A percentile compares a stretch with the other conserved stretches of the same genome.
Evolutionary conservation across 768 basidiomycete genomes (phyloP).

Genomic region (Daedalea quercina): DNA sequence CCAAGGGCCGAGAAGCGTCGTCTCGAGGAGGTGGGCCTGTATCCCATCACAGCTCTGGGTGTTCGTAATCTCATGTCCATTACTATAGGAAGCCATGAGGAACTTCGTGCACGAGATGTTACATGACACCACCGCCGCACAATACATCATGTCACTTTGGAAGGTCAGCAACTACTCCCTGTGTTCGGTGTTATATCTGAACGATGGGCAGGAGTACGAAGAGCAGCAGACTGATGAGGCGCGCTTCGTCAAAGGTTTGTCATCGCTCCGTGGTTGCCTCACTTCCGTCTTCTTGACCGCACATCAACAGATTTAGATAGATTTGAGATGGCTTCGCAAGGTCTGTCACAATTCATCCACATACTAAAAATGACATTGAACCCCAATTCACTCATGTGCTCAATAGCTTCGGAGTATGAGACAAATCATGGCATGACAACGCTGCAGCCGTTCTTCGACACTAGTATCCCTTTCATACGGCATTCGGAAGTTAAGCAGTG

Average conservation of each 20-base stretch:
- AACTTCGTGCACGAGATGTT: constrained; percentile 88
- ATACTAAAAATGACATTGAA: not conserved
- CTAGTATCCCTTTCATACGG: constrained; percentile 62
- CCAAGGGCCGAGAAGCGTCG: constrained; percentile 72
- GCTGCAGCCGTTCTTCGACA: constrained; percentile 77
- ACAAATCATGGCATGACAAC: constrained; percentile 35
- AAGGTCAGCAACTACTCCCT: constrained; percentile 36
- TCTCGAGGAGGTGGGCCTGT: constrained; percentile 55
- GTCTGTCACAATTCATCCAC: constrained; percentile 23
- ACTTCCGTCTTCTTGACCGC: not conserved
- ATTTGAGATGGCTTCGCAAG: constrained; percentile 86
- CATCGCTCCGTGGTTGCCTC: not conserved
- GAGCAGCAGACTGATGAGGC: constrained; percentile 66
- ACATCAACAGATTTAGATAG: constrained; percentile 63
- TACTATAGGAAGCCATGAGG: constrained; percentile 79
- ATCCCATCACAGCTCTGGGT: not conserved
- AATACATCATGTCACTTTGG: constrained; percentile 67
- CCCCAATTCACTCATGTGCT: not conserved
- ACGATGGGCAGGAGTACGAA: constrained; percentile 71
- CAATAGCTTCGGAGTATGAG: constrained; percentile 69
- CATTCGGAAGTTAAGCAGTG: constrained; percentile 71
- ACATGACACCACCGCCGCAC: constrained; percentile 62
- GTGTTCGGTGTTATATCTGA: not conserved
- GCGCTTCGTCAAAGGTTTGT: constrained; percentile 74
- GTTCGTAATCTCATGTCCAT: too few species aligned